Conservation (phyloP, 768 basidiomycete genomes). For the Mrakia gelida region DNA sequence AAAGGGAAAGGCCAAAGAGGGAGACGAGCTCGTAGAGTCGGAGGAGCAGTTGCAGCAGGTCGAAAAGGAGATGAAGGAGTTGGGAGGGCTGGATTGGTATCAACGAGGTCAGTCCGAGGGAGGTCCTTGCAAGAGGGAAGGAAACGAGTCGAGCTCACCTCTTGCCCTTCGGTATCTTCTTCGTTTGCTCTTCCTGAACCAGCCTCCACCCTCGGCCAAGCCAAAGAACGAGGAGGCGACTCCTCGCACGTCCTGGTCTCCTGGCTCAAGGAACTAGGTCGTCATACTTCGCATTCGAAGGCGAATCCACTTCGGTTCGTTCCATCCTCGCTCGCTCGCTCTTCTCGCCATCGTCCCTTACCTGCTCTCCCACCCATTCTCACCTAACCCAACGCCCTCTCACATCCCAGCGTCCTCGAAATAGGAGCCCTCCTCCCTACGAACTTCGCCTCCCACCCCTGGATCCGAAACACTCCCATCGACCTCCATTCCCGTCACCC, state of each 20-base stretch:
- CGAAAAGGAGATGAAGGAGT: constrained; percentile 57
- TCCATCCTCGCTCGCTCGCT: background rate
- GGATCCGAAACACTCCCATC: constrained; percentile 72
- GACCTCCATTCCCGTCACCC: constrained; percentile 82
- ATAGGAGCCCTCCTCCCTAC: constrained; percentile 82
- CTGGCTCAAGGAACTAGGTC: constrained; percentile 62
- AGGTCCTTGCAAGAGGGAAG: no score
- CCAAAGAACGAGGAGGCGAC: constrained; percentile 76
- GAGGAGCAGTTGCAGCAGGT: constrained; percentile 52
- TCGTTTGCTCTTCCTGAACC: constrained; percentile 33
- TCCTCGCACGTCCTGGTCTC: constrained; percentile 71
- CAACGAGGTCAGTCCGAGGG: constrained; percentile 48
- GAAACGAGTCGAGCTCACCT: background rate
- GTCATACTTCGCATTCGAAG: constrained; percentile 34
- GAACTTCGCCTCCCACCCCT: constrained; percentile 66
- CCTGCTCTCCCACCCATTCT: no score
- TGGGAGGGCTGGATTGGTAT: constrained; percentile 77
- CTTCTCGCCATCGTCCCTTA: background rate
- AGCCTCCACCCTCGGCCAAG: constrained; percentile 78
- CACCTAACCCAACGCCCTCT: no score
- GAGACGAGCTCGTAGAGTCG: constrained; percentile 23
- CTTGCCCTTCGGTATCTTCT: background rate
- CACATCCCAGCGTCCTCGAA: constrained; percentile 67
- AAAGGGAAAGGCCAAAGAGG: background rate
- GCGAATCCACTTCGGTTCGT: constrained; percentile 24